Base-by-base conservation (phyloP, 2,329 filamentous ascomycete species). In the Aspergillus hortae region DNA sequence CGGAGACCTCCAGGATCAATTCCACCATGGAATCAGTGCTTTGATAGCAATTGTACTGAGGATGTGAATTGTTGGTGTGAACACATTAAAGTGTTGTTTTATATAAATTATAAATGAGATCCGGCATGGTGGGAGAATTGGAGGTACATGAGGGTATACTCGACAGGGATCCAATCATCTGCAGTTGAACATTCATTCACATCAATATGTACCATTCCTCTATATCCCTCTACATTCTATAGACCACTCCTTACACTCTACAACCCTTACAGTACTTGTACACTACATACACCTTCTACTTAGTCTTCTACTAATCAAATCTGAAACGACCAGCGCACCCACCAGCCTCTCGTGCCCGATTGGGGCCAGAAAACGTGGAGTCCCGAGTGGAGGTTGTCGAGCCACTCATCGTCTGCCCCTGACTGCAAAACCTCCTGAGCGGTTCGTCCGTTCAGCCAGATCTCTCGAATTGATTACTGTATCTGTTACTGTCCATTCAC, bases 1-100 rank as follows among this genome's bases (percentile, higher is more conserved):
- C 60, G 60, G 60, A 57, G 57, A 58, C 42, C 59, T 62, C 60
- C 54, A 56, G 23, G 56, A 25, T 40, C 35, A 30, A 45, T 43
- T 30, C 15, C 32, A 15, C 12, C 17, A 17, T 15, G 1, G 12
- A 44, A 43, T 25, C 11, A 23, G 14, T 38, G 14, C 10, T 15
- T 38, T n/a, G 14, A 38, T n/a, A 7, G 12, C 7, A 17, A 17
- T n/a, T n/a, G 12, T n/a, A 17, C 35, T 15, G 35, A 38, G 7
- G n/a, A 17, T 14, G 23, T 23, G 23, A 23, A 23, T 23, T 23
- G 23, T 1, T 23, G 23, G 6, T 23, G 23, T 23, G 23, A 23
- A 23, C 23, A 1, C 23, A 23, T 23, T 6, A 6, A 6, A 6
- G 6, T 23, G 4, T 23, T 23, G 6, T 23, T 23, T 23, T 6